Evolutionary conservation across 2,329 filamentous ascomycete genomes (phyloP).

Genomic region (Pseudogymnoascus sp.): DNA sequence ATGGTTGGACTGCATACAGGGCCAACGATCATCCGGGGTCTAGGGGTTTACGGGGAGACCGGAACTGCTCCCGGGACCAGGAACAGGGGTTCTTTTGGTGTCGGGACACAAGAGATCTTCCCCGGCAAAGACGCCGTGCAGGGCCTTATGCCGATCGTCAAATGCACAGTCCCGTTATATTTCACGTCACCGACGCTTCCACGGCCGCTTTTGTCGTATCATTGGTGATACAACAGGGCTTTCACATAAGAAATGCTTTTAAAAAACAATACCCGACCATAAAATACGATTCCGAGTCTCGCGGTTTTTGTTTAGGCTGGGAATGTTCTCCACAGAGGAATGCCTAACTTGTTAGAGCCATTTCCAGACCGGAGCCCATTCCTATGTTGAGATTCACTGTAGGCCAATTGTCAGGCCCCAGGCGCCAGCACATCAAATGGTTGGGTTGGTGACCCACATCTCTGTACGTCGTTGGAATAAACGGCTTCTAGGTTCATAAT

Average conservation of each 20-base stretch:
- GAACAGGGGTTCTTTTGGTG: background rate
- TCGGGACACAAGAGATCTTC: background rate
- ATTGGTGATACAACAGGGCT: background rate
- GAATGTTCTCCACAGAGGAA: background rate
- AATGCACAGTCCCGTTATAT: background rate
- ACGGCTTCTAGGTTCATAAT: background rate
- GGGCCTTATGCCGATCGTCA: background rate
- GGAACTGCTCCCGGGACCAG: background rate
- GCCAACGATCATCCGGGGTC: background rate
- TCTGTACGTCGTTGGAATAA: background rate
- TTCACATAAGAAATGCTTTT: background rate
- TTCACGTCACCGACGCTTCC: constrained; percentile 5
- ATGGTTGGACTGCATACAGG: constrained; percentile 6
- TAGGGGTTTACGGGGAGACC: background rate
- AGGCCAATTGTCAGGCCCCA: background rate
- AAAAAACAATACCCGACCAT: background rate
- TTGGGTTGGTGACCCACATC: background rate
- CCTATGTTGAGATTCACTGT: background rate
- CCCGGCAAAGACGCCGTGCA: background rate
- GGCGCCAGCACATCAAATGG: background rate
- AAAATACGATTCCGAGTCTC: background rate
- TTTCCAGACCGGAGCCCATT: background rate
- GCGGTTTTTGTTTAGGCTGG: background rate
- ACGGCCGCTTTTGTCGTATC: background rate
- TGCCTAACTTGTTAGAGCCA: background rate